A percentile compares a stretch with the other conserved stretches of the same genome.
phyloP scores from a whole-genome alignment of 768 basidiomycete genomes.

The Termitomyces sp. region DNA sequence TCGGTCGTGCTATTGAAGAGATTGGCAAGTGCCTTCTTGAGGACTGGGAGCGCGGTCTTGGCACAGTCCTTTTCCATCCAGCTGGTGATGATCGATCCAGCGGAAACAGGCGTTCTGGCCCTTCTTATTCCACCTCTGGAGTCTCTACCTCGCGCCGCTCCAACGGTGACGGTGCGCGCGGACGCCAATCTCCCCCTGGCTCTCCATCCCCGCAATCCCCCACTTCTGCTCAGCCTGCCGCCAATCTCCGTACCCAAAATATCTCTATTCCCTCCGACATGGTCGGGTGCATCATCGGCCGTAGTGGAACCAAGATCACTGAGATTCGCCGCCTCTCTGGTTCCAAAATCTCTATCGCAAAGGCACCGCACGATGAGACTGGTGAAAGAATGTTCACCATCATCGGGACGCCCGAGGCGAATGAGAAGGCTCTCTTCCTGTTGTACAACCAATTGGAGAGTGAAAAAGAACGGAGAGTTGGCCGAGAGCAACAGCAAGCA shows the following conservation, averaged over 20 bases:
- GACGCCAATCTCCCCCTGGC: constrained; percentile 43
- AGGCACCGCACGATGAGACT: constrained; percentile 98
- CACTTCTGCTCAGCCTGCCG: constrained; percentile 48
- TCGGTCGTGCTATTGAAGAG: constrained; percentile 90
- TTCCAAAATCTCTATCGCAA: constrained; percentile 97
- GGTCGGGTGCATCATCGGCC: constrained; percentile 96
- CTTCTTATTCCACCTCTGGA: constrained; percentile 39
- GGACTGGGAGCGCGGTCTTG: constrained; percentile 92
- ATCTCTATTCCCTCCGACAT: constrained; percentile 99
- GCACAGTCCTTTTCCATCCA: constrained; percentile 95
- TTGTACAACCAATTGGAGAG: constrained; percentile 96
- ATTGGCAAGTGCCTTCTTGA: constrained; percentile 94
- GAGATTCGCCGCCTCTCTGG: constrained; percentile 98
- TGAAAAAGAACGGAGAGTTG: constrained; percentile 92
- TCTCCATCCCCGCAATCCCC: constrained; percentile 44
- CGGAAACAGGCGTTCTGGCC: constrained; percentile 43
- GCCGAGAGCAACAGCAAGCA: constrained; percentile 75
- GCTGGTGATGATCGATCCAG: constrained; percentile 66
- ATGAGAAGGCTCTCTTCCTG: constrained; percentile 96
- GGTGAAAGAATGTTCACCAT: constrained; percentile 99
- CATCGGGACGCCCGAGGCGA: constrained; percentile 90
- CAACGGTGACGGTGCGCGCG: constrained; percentile 51
- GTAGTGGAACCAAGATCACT: constrained; percentile 96
- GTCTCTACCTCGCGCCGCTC: constrained; percentile 52
- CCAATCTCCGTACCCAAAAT: constrained; percentile 95